Evolutionary conservation across 2,329 filamentous ascomycete species (phyloP), one percentile per base, ranked within the genome.

Genomic region (Fusarium sp.): DNA sequence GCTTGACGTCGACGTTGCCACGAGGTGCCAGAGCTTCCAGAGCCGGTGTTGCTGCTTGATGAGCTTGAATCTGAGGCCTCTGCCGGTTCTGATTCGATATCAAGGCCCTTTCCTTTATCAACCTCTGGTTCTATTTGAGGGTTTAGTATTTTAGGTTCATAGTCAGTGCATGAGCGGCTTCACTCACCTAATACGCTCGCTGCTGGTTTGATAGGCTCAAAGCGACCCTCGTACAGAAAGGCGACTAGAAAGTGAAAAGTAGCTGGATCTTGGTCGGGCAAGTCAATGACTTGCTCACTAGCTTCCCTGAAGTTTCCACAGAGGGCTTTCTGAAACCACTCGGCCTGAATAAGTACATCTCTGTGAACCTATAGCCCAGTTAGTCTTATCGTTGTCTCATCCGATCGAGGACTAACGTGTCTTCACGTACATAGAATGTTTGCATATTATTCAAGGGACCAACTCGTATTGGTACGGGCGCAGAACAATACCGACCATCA

Each of bases 241-340:
- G 83, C 82, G 35, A 86, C 75, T 41, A 86, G 73, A 63, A 85
- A 84, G 58, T 84, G 82, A 62, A 86, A 86, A 46, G 84, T 80
- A 54, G 80, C 79, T 5, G 84, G 82, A 64, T 85, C 79, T 61
- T 86, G 84, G 58, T 86, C 83, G 0, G 83, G 83, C 2, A 86
- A 74, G 67, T 83, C 78, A 51, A 86, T 80, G 15, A 79, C 78
- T 62, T 84, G 82, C 17, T 80, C 77, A 20, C 76, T 77, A 3
- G 82, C 79, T 68, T 86, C 84, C 50, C 71, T 78, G 66, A 85
- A 86, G 26, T 77, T 75, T 35, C 83, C 83, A 60, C 81, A 81
- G 8, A 86, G 76, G 15, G 83, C 83, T 63, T 79, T 84, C 50
- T 77, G 78, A 69, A 86, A 86, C 76, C 82, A 86, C 53, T 83